These are phyloP conservation scores for Fennellomyces sp. DNA, from an alignment of 371 early-diverging fungal species.

Conservation along the genomic window DNA sequence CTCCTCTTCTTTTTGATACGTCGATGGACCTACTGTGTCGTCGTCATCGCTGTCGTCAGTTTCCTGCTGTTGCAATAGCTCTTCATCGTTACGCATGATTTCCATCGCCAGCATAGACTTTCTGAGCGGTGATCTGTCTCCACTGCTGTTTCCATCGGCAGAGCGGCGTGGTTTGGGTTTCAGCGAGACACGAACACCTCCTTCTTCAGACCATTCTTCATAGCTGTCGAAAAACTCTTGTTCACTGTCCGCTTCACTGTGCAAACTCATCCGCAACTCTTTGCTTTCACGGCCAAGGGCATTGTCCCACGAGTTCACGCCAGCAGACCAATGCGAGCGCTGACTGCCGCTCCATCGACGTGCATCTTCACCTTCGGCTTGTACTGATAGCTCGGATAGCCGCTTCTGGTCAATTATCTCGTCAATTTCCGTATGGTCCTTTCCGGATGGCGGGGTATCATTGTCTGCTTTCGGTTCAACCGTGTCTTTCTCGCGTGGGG, in stretches of 20 bases:
- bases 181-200: neutral
- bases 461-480: neutral
- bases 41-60: neutral
- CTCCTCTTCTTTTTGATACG: neutral
- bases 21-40: neutral
- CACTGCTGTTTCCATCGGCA: neutral
- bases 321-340: slow-evolving; percentile 36
- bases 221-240: slow-evolving; percentile 22
- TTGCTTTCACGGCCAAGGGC: slow-evolving; percentile 18
- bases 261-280: neutral
- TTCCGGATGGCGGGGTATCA: neutral
- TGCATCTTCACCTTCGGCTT: slow-evolving; percentile 10
- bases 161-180: neutral
- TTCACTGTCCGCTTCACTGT: slow-evolving; percentile 19
- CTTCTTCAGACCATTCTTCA: slow-evolving; percentile 11
- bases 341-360: slow-evolving; percentile 35
- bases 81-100: neutral
- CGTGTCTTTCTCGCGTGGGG: neutral
- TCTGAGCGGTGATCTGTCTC: neutral
- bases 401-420: neutral
- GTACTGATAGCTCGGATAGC: neutral
- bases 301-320: slow-evolving; percentile 23
- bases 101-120: neutral
- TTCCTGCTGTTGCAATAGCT: too few relatives aligned
- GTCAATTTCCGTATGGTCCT: neutral